Conservation (phyloP, 2,329 filamentous ascomycete species). For the Fusarium sp. region DNA sequence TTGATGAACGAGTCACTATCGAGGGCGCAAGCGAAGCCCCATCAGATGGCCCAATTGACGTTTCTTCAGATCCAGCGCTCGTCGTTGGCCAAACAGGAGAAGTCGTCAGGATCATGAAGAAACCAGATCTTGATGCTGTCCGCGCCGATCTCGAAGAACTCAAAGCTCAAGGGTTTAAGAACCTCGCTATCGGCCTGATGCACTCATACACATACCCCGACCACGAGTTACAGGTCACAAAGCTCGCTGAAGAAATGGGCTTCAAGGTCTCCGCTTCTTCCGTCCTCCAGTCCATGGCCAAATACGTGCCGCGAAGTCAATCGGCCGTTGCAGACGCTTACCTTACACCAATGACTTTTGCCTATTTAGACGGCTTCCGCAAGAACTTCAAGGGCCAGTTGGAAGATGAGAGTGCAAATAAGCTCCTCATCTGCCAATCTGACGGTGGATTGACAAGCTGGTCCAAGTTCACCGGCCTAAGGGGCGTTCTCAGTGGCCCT, state of each 20-base stretch:
- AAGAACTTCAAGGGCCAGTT: constrained; percentile 45
- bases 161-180: constrained; percentile 68
- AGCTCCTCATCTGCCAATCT: constrained; percentile 48
- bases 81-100: constrained; percentile 76
- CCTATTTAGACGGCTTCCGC: constrained; percentile 51
- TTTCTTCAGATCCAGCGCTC: constrained; percentile 63
- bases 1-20: constrained; percentile 80
- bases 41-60: constrained; percentile 60
- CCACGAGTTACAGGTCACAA: constrained; percentile 60
- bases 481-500: constrained; percentile 45
- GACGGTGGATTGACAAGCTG: constrained; percentile 47
- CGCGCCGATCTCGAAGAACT: constrained; percentile 68
- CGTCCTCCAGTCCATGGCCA: constrained; percentile 57
- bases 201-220: constrained; percentile 75
- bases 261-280: constrained; percentile 55
- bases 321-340: constrained; percentile 59
- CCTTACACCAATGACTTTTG: constrained; percentile 55
- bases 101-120: constrained; percentile 72
- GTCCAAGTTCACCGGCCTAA: constrained; percentile 44
- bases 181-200: constrained; percentile 72
- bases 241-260: constrained; percentile 55
- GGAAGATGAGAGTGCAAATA: constrained; percentile 43
- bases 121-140: constrained; percentile 67
- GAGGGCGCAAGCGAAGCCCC: constrained; percentile 81
- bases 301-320: constrained; percentile 57